These are phyloP conservation scores for Bidens hawaiensis DNA, from an alignment of 140 eudicot species.

Conservation along the genomic window DNA sequence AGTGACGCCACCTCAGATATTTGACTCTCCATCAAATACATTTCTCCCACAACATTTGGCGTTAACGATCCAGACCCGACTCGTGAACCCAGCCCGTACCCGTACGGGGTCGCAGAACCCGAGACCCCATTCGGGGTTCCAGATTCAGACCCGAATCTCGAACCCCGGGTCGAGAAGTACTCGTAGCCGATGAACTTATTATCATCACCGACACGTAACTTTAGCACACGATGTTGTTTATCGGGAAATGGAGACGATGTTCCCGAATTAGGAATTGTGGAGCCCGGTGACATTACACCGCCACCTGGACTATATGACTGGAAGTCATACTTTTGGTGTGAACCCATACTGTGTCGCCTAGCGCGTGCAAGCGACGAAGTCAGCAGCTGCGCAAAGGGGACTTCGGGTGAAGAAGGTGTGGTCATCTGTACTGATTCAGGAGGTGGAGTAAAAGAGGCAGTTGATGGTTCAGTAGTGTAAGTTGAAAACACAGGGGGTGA, in stretches of 20 bases:
- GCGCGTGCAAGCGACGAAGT: conserved; percentile 74
- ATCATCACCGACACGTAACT: conserved; percentile 55
- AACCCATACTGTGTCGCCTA: conserved; percentile 46
- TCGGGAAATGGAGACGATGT: conserved; percentile 85
- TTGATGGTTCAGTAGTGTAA: conserved; percentile 89
- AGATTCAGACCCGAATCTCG: conserved; percentile 72
- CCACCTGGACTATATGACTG: conserved; percentile 75
- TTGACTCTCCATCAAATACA: conserved; percentile 39
- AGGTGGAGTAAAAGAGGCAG: conserved; percentile 91
- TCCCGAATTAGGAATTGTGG: conserved; percentile 76
- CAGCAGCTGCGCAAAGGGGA: conserved; percentile 89
- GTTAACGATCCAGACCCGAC: conserved; percentile 64
- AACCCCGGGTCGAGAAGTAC: conserved; percentile 59
- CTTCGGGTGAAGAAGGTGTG: conserved; percentile 95
- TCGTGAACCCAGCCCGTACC: conserved; percentile 48
- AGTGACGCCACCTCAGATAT: conserved; percentile 73
- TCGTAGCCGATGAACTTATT: conserved; percentile 47
- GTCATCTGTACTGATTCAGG: conserved; percentile 83
- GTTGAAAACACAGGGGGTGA: conserved; percentile 94
- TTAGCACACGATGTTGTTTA: conserved; percentile 42
- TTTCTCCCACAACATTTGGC: conserved; percentile 55
- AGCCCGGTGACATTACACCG: conserved; percentile 61
- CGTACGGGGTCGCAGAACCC: conserved; percentile 55
- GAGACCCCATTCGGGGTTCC: conserved; percentile 61
- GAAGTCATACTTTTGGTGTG: conserved; percentile 56